Percentiles rank a stretch among this genome's conserved stretches.
Evolutionary conservation across 148 eudicot species (phyloP).

Genomic region (Spergularia bocconei): DNA sequence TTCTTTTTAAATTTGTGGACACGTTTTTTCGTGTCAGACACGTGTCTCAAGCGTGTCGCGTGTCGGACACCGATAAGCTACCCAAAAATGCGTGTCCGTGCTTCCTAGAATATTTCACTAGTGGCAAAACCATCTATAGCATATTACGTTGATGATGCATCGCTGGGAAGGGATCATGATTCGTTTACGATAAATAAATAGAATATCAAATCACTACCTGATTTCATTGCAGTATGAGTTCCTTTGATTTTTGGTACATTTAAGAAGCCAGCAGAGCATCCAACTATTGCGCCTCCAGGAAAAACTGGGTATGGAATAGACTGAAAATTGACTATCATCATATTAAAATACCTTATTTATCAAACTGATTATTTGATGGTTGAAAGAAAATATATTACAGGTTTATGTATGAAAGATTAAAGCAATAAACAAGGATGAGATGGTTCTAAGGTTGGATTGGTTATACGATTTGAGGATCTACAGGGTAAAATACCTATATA

Average conservation of each 20-base stretch:
- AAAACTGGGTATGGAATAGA: constrained; percentile 98
- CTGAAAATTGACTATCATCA: constrained; percentile 80
- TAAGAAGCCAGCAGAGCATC: constrained; percentile 97
- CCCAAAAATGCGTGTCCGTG: no score
- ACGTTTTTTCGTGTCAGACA: no score
- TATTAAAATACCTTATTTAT: constrained; percentile 29
- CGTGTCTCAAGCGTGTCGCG: no score
- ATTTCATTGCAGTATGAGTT: constrained; percentile 97
- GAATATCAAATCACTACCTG: constrained; percentile 45
- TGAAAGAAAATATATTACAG: constrained; percentile 1
- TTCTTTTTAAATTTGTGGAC: no score
- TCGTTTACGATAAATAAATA: not conserved
- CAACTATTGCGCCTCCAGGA: constrained; percentile 96
- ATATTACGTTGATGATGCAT: not conserved
- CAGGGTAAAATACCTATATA: no score
- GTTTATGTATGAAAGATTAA: not conserved
- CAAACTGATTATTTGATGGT: constrained; percentile 2
- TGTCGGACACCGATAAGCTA: no score
- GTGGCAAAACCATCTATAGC: not conserved
- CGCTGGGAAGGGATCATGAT: not conserved
- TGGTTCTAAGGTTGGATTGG: no score
- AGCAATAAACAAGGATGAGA: not conserved
- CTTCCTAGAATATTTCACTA: no score
- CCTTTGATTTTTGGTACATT: constrained; percentile 98
- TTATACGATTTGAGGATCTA: no score